Percentiles rank a stretch among this genome's conserved stretches.
Conservation (phyloP, 306 rosid species). For the Sechiopsis laciniata region DNA sequence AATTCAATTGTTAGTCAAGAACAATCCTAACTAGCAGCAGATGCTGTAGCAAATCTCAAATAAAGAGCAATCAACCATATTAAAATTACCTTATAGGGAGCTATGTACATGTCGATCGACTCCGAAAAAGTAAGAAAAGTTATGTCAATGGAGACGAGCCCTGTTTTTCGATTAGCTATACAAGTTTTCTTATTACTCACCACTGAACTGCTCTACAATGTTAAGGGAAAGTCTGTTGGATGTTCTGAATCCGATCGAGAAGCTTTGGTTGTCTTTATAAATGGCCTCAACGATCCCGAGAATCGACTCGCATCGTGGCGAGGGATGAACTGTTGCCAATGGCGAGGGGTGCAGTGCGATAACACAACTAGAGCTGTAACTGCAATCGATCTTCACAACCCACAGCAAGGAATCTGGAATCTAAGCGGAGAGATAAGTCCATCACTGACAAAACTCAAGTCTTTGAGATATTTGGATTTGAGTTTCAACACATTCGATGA, state of each 20-base stretch:
- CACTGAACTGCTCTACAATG: background rate
- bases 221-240: background rate
- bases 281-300: constrained; percentile 37
- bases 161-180: constrained; percentile 12
- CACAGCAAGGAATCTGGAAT: constrained; percentile 29
- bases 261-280: constrained; percentile 38
- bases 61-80: background rate
- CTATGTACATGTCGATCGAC: background rate
- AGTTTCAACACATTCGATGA: constrained; percentile 37
- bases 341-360: constrained; percentile 36
- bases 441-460: constrained; percentile 35
- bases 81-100: background rate
- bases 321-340: constrained; percentile 37
- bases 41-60: background rate
- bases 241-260: constrained; percentile 32
- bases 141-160: constrained; percentile 22
- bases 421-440: constrained; percentile 39
- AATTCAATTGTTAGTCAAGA: background rate
- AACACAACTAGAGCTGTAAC: constrained; percentile 33
- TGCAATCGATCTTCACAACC: constrained; percentile 36
- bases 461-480: constrained; percentile 36
- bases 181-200: constrained; percentile 3
- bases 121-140: background rate
- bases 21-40: background rate
- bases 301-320: constrained; percentile 36